Evolutionary conservation across 306 rosid species (phyloP).

Genomic region (Lablab purpureus): DNA sequence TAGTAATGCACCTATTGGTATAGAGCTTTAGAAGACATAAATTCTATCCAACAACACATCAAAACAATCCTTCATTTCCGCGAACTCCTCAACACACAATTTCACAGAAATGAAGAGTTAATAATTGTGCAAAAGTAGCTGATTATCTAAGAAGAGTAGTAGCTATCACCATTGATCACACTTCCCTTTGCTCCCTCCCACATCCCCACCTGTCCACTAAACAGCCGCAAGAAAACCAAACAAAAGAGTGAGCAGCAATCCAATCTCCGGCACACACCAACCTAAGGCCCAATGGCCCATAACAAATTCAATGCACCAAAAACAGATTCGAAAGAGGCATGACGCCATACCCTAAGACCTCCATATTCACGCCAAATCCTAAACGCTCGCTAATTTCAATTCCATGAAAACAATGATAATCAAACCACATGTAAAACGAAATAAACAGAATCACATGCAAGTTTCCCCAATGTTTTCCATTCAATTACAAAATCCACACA

Average conservation of each 20-base stretch:
- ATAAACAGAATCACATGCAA: background rate
- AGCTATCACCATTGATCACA: background rate
- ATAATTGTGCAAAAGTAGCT: background rate
- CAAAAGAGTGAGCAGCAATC: background rate
- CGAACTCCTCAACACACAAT: conserved; percentile 23
- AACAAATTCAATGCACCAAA: conserved; percentile 1
- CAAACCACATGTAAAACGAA: background rate
- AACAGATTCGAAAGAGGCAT: background rate
- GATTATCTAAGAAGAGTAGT: background rate
- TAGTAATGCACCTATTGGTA: background rate
- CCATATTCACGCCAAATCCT: background rate
- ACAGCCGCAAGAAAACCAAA: conserved; percentile 1
- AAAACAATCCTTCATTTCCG: conserved; percentile 12
- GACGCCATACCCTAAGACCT: conserved; percentile 15
- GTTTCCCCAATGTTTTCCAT: background rate
- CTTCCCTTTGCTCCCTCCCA: conserved; percentile 1
- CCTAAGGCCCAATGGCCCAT: background rate
- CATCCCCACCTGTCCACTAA: background rate
- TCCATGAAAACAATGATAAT: background rate
- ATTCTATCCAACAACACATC: background rate
- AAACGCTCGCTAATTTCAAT: background rate
- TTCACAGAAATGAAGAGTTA: conserved; percentile 14
- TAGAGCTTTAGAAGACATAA: conserved; percentile 7
- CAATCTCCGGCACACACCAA: background rate
- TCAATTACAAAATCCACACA: conserved; percentile 18